Percentiles rank a stretch among this genome's conserved stretches.
Conservation (phyloP, 2,329 filamentous ascomycete genomes). For the Ophiocordyceps camponoti-rufipedis region DNA sequence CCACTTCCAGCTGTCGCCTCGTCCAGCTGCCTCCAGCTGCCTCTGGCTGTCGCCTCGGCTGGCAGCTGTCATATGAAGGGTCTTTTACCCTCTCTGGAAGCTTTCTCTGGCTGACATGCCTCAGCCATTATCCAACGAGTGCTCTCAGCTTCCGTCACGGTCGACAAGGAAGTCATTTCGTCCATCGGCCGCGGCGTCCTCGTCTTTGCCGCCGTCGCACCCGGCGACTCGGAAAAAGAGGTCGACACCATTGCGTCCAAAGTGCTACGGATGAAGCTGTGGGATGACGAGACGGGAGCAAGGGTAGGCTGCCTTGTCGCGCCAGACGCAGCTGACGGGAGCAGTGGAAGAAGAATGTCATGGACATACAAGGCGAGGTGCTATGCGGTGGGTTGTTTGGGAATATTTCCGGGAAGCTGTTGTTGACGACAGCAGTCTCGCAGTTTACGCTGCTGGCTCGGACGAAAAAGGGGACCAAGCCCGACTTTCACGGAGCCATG, state of each 20-base stretch:
- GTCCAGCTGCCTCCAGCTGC: too few relatives aligned
- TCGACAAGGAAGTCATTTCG: slow-evolving; percentile 78
- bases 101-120: neutral
- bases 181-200: slow-evolving; percentile 80
- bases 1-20: too few relatives aligned
- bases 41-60: too few relatives aligned
- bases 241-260: slow-evolving; percentile 69
- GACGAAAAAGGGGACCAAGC: slow-evolving; percentile 91
- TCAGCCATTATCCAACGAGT: slow-evolving; percentile 84
- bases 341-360: slow-evolving; percentile 80
- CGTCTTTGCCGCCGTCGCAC: slow-evolving; percentile 80
- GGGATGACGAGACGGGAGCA: slow-evolving; percentile 62
- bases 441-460: slow-evolving; percentile 89
- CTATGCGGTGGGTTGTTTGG: slow-evolving; percentile 55
- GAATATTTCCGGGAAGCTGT: neutral
- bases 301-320: slow-evolving; percentile 27
- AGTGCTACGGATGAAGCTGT: slow-evolving; percentile 76
- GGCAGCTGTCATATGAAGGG: neutral
- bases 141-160: slow-evolving; percentile 85
- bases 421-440: slow-evolving; percentile 44
- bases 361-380: slow-evolving; percentile 78
- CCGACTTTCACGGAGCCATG: slow-evolving; percentile 82
- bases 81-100: neutral
- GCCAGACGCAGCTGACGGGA: slow-evolving; percentile 1
- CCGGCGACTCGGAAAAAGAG: slow-evolving; percentile 79